Base-by-base conservation (phyloP, 768 basidiomycete species). In the Coprinopsis cinerea region DNA sequence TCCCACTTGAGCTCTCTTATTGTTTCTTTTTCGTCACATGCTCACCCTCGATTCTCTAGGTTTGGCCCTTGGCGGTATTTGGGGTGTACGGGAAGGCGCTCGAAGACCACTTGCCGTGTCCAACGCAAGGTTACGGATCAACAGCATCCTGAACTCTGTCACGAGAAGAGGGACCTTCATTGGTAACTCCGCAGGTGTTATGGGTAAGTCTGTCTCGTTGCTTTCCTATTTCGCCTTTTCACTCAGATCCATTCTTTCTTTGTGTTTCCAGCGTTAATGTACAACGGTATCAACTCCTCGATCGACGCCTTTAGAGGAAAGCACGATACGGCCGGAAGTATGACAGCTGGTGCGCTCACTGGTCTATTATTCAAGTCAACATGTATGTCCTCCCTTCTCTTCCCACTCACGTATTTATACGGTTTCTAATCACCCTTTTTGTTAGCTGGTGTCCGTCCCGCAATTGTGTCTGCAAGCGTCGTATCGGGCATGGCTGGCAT, bases 81-180 rank as follows among this genome's bases (percentile, higher is more conserved):
- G 95, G 92, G 96, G 96, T 55, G 70, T 97, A 61, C 87, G 91
- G 62, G 95, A 98, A 77, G 96, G 96, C 61, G 80, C 91, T 64
- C 75, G 77, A 64, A 78, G 91, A 70, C 91, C 86, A 56, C 77
- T 92, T 67, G 90, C 88, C 64, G 85, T 90, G 54, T 85, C 85
- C 52, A 92, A 89, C 68, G 66, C 82, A 51, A 78, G 92, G 61
- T 72, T 99, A 66, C 85, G 96, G 75, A 85, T 98, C 73, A 99
- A 98, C 71, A 94, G 92, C 66, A 72, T 99, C 53, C 79, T 99
- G 58, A 99, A 98, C 77, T 89, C 92, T 64, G 83, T 95, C 66
- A 98, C 96, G 53, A 76, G 95, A 71, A 81, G 96, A 71, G 96
- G 96, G 26, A 95, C 92, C 40, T 96, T 95, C 71, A 85, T 96